Base-by-base conservation (phyloP, 2,329 filamentous ascomycete genomes). In the Epichloe sibirici region DNA sequence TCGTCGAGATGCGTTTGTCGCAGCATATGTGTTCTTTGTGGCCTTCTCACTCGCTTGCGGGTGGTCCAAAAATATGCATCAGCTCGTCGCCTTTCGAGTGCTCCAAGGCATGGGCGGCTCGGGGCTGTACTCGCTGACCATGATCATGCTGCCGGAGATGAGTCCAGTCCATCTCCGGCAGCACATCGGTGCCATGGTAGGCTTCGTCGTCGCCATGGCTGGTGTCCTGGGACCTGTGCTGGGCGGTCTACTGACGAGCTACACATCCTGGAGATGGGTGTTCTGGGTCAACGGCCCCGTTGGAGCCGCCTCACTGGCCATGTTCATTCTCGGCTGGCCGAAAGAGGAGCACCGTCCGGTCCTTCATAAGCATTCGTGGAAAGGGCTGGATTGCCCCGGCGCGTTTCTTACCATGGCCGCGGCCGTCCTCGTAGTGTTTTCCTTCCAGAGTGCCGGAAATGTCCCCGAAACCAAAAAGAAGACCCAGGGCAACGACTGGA, bases 271-370 rank as follows among this genome's bases (percentile, higher is more conserved):
- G 77, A 64, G 74, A 55, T 79, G 75, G 72, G 68, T 80, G 2
- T 82, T 81, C 62, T 81, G 75, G 74, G 75, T 82, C 59, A 82
- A 81, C 59, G 76, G 73, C 2, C 78, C 78, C 1, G 65, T 80
- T 12, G 75, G 76, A 1, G 59, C 63, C 40, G 55, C 72, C 1
- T 74, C 78, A 2, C 61, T 78, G 21, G 48, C 67, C 7, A 57
- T 78, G 1, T 76, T 82, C 56, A 63, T 71, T 23, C 31, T 74
- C 1, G 64, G 70, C 3, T 82, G 78, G 78, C 78, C 79, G 2
- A 63, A 66, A 8, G 58, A 63, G 31, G 62, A 70, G 51, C 62
- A 72, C 45, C 63, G 75, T 2, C 69, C 69, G 1, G 57, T 60
- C 15, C 54, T 68, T 4, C 61, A 72, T 45, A 65, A 65, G 31